Evolutionary conservation across 345 rosid genomes (phyloP).

Genomic region (Pugionium dolabratum): DNA sequence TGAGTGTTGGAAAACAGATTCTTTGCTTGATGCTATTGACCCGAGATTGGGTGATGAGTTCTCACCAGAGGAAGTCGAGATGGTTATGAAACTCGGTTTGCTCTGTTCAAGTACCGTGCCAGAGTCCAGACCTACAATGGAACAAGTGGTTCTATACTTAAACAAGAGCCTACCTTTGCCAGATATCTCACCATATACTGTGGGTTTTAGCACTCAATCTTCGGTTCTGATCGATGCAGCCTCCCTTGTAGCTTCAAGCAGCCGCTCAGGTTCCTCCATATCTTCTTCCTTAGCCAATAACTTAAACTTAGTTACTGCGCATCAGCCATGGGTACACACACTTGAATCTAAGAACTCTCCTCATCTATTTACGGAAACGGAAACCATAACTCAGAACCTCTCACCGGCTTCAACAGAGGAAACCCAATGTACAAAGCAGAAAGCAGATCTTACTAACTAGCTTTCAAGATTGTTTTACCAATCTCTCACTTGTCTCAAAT

Average conservation of each 20-base stretch:
- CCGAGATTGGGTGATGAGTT: slow-evolving; percentile 30
- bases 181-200: slow-evolving; percentile 29
- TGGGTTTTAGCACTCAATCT: slow-evolving; percentile 26
- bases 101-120: slow-evolving; percentile 41
- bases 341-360: slow-evolving; percentile 13
- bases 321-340: neutral
- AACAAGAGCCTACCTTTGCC: slow-evolving; percentile 36
- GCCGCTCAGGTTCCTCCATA: slow-evolving; percentile 3
- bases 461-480: slow-evolving; percentile 8
- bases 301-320: neutral
- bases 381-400: neutral
- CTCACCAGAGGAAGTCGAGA: slow-evolving; percentile 42
- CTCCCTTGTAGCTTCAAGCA: slow-evolving; percentile 28
- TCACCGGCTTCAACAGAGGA: neutral
- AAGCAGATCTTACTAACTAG: slow-evolving; percentile 3
- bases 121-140: slow-evolving; percentile 47
- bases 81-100: slow-evolving; percentile 51
- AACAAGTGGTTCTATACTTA: slow-evolving; percentile 42
- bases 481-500: neutral
- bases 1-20: slow-evolving; percentile 40
- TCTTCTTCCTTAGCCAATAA: neutral
- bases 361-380: neutral
- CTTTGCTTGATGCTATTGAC: slow-evolving; percentile 40
- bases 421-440: slow-evolving; percentile 15
- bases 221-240: slow-evolving; percentile 37